Evolutionary conservation across 441 rosid species (phyloP), one percentile per base, ranked within the genome.

Genomic region (Pelargonium citronellum): DNA sequence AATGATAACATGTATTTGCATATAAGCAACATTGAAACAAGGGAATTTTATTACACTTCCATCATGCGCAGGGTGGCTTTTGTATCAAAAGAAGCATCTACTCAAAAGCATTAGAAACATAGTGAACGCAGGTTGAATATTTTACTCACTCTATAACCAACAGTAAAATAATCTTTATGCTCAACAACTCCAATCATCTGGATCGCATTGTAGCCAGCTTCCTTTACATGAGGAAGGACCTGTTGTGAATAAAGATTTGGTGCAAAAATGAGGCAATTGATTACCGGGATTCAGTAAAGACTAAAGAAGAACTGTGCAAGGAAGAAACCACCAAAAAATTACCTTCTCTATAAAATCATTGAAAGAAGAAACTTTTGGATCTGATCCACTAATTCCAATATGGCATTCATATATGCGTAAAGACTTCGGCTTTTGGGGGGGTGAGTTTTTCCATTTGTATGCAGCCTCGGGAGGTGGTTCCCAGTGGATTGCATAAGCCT

Each of bases 351-450:
- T 91, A 83, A 91, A 94, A 70, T 94, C 95, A 72, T 62, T 78
- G 75, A 90, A 94, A 73, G 89, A 87, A 72, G 97, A 81, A 80
- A 94, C 73, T 84, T 85, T 90, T 67, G 88, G 87, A 75, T 90
- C 90, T 69, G 89, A 81, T 72, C 99, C 94, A 87, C 99, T 89
- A 67, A 94, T 94, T 51, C 99, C 99, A 84, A 91, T 84, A 77
- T 91, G 97, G 76, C 99, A 91, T 79, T 94, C 99, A 57, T 94
- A 94, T 78, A 90, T 91, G 19, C 97, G 93, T 75, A 94, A 84
- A 67, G 97, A 90, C 79, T 79, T 86, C 66, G 95, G 96, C 77
- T 73, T 80, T 70, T 84, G 69, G 11, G 91, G 95, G 55, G 62
- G 67, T 62, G 81, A 16, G 80, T 87, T 69, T 71, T 84, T 94